These are phyloP conservation scores for Uronychia setigera DNA, from an alignment of 73 alveolate genomes.

Conservation along the genomic window DNA sequence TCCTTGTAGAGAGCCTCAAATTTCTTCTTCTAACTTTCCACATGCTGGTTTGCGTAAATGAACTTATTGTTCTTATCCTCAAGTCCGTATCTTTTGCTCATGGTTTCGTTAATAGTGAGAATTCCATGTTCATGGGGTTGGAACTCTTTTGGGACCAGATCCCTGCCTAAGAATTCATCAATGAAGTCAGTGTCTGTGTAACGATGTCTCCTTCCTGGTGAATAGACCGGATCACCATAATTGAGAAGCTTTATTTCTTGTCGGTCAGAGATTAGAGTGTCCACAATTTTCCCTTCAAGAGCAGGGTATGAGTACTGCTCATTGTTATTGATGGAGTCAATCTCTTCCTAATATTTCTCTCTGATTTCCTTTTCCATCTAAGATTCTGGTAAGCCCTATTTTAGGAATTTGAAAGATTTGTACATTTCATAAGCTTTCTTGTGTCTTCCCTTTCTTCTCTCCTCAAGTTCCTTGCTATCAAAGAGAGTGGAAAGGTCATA, in stretches of 20 bases:
- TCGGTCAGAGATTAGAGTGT: background rate
- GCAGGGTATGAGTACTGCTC: no score
- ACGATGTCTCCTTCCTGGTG: slow-evolving; percentile 46
- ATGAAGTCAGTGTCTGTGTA: slow-evolving; percentile 33
- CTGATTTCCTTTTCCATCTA: background rate
- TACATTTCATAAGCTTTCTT: slow-evolving; percentile 47
- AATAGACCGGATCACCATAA: slow-evolving; percentile 1
- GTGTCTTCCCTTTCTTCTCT: slow-evolving; percentile 30
- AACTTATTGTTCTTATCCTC: slow-evolving; percentile 8
- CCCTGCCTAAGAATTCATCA: slow-evolving; percentile 45
- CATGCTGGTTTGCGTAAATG: background rate
- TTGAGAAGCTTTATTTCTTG: slow-evolving; percentile 2
- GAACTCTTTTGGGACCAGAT: slow-evolving; percentile 1
- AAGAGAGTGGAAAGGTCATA: slow-evolving; percentile 37
- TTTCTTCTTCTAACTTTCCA: background rate
- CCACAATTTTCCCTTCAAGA: background rate
- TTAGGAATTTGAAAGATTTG: slow-evolving; percentile 40
- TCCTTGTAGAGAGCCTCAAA: background rate
- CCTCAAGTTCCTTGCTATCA: slow-evolving; percentile 46
- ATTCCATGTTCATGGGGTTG: background rate
- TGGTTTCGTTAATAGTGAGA: slow-evolving; percentile 21
- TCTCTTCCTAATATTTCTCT: background rate
- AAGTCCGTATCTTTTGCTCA: slow-evolving; percentile 21
- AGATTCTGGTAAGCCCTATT: slow-evolving; percentile 27
- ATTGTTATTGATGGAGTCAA: no score